Conservation (phyloP, 2,329 filamentous ascomycete species). For the Colletotrichum viniferum region DNA sequence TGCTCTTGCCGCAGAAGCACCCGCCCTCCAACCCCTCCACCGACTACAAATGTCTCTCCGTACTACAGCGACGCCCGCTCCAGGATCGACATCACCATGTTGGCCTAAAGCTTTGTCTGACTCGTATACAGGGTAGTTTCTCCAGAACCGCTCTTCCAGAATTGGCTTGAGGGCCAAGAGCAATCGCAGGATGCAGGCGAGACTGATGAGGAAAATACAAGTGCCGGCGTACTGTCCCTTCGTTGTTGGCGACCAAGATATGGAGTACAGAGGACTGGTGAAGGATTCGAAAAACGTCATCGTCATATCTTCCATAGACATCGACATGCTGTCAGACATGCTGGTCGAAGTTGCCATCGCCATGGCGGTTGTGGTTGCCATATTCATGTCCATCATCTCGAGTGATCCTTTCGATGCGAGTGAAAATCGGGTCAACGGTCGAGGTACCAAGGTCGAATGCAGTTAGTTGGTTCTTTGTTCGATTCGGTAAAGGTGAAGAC, state of each 20-base stretch:
- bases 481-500: not conserved
- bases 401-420: not conserved
- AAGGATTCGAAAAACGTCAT: slow-evolving; percentile 65
- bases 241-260: slow-evolving; percentile 73
- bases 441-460: not conserved
- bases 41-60: not conserved
- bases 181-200: slow-evolving; percentile 73
- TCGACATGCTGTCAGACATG: slow-evolving; percentile 26
- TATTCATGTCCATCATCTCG: slow-evolving; percentile 15
- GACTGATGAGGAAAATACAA: slow-evolving; percentile 86
- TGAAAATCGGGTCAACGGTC: not conserved
- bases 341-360: slow-evolving; percentile 5
- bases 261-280: slow-evolving; percentile 60
- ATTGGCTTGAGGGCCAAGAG: slow-evolving; percentile 75
- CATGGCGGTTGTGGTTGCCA: slow-evolving; percentile 1
- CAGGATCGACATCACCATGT: not conserved
- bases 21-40: slow-evolving; percentile 21
- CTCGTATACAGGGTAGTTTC: not conserved
- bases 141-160: slow-evolving; percentile 56
- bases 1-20: slow-evolving; percentile 18
- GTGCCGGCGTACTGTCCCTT: slow-evolving; percentile 81
- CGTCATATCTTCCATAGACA: slow-evolving; percentile 33
- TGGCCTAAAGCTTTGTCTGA: not conserved
- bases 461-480: not conserved
- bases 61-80: not conserved